Evolutionary conservation across 129 eudicot genomes (phyloP), one percentile per base, ranked within the genome.

Genomic region (Heracleum sosnowskyi): DNA sequence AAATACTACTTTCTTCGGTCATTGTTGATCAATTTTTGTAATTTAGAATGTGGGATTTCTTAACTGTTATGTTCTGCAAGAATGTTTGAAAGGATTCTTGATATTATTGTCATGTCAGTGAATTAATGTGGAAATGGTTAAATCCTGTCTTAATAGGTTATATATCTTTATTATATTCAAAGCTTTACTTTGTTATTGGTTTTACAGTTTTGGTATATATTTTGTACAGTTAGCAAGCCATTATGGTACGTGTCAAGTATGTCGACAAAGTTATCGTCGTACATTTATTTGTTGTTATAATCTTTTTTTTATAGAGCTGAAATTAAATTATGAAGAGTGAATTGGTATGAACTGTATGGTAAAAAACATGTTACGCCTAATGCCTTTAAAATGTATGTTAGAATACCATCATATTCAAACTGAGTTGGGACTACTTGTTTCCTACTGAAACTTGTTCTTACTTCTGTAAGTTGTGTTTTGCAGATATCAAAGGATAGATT

Each of bases 401-500:
- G 4, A 64, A 31, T 29, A 31, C 24, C 5, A 13, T 33, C 37
- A 31, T 20, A 64, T 16, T 44, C 24, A 11, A 77, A 44, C 22
- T 71, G 39, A 64, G 10, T 64, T 18, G 3, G 39, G 37, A 64
- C 71, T 64, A 31, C 70, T 60, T 29, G 22, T 64, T 64, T 33
- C 39, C 12, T 74, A 15, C n/a, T 26, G 63, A 69, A 33, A 35
- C 62, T 35, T 29, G 73, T 49, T 44, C 79, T 77, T 35, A 68
- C 72, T 4, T 76, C 5, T 62, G 16, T 33, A 77, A 17, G 57
- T 81, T 86, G 82, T 40, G 33, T 62, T 74, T 22, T 70, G 47
- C 82, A 93, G 98, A 84, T 93, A 89, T 79, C 98, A 93, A 69
- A 88, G 89, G 79, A 93, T 78, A 53, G 97, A 93, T 83, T 93